These are phyloP conservation scores for Zymoseptoria brevis DNA, from an alignment of 2,329 filamentous ascomycete species.

Conservation along the genomic window DNA sequence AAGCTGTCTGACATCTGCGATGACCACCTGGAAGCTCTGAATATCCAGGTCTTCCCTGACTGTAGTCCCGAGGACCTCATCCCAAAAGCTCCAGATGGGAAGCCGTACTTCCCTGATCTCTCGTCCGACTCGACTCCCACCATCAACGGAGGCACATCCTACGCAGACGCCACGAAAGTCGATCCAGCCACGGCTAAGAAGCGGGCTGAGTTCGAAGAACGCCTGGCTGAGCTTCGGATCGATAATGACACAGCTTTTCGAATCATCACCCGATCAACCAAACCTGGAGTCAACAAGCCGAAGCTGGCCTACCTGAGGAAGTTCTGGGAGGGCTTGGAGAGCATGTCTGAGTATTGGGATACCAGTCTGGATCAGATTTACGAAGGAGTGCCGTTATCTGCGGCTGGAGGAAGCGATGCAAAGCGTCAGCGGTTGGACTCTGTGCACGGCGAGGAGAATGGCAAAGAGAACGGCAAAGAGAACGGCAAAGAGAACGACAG, in stretches of 20 bases:
- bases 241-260: constrained; percentile 52
- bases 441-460: not conserved
- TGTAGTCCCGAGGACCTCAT: constrained; percentile 36
- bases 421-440: constrained; percentile 22
- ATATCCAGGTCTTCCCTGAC: constrained; percentile 33
- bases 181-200: constrained; percentile 44
- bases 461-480: not conserved
- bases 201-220: constrained; percentile 41
- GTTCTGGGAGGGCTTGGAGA: constrained; percentile 53
- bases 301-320: constrained; percentile 50
- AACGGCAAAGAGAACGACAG: not conserved
- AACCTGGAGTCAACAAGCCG: constrained; percentile 39
- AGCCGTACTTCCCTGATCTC: constrained; percentile 32
- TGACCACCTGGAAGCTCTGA: constrained; percentile 35
- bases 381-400: constrained; percentile 19
- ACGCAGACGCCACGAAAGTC: constrained; percentile 23
- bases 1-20: constrained; percentile 36
- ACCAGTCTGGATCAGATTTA: constrained; percentile 50
- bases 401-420: constrained; percentile 13
- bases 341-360: constrained; percentile 57
- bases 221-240: constrained; percentile 45
- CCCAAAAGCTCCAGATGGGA: constrained; percentile 27
- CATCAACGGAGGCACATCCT: constrained; percentile 22
- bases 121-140: constrained; percentile 20
- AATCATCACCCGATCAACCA: constrained; percentile 44